Conservation (phyloP, 2,329 filamentous ascomycete species). For the Rhynchosporium agropyri region DNA sequence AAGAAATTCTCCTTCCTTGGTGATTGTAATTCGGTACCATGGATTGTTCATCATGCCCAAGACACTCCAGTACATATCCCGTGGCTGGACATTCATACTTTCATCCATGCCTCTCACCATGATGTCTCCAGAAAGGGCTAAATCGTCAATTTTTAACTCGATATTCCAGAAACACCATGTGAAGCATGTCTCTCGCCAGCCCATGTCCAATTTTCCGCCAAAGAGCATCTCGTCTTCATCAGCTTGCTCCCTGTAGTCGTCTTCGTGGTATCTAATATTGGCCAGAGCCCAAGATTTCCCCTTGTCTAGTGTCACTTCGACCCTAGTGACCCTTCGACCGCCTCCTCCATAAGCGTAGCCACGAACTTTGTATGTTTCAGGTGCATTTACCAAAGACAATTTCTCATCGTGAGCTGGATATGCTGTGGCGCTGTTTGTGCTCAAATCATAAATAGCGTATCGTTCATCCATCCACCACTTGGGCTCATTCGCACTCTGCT, state of each 20-base stretch:
- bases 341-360: slow-evolving; percentile 91
- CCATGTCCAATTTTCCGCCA: slow-evolving; percentile 78
- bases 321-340: slow-evolving; percentile 78
- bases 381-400: slow-evolving; percentile 52
- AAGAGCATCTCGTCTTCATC: slow-evolving; percentile 66
- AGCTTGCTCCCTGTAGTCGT: slow-evolving; percentile 70
- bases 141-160: slow-evolving; percentile 62
- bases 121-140: slow-evolving; percentile 69
- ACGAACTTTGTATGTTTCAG: slow-evolving; percentile 63
- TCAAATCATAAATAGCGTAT: slow-evolving; percentile 92
- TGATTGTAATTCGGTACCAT: slow-evolving; percentile 83
- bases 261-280: slow-evolving; percentile 80
- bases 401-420: slow-evolving; percentile 79
- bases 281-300: slow-evolving; percentile 80
- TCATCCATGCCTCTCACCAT: slow-evolving; percentile 90
- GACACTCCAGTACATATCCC: slow-evolving; percentile 96
- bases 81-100: slow-evolving; percentile 79
- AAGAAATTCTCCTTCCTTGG: slow-evolving; percentile 64
- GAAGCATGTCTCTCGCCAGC: slow-evolving; percentile 79
- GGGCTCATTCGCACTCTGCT: slow-evolving; percentile 72
- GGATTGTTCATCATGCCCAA: slow-evolving; percentile 98
- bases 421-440: slow-evolving; percentile 80
- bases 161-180: slow-evolving; percentile 94
- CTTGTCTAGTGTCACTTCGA: slow-evolving; percentile 82
- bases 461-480: slow-evolving; percentile 86